Base-by-base conservation (phyloP, 1,139 yeast species). In the Yamadazyma friedrichii region DNA sequence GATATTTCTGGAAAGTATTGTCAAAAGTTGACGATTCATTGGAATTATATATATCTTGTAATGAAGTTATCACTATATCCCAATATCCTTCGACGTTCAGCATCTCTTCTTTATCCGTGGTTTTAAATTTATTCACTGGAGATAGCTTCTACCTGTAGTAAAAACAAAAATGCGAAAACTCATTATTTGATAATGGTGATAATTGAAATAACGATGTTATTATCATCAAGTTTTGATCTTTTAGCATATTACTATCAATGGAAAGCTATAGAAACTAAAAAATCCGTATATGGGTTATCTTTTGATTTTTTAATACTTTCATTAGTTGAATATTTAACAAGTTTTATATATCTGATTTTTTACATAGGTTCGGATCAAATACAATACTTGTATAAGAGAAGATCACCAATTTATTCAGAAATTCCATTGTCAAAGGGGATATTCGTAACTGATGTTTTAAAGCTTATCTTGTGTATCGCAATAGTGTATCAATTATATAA, bases 31-130 rank as follows among this genome's bases (percentile, higher is more conserved):
- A 58, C 12, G 75, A 67, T 50, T 80, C 86, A 52, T 82, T 81
- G 34, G 79, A 68, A 48, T 77, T 82, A 58, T 81, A 80, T 12
- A 82, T 72, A 50, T 83, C 89, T 55, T 83, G 89, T 22, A 84
- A 65, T 2, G 85, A 79, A 6, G 87, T 73, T 11, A 80, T 67
- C 6, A 82, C 80, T 31, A 78, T 74, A 53, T 81, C 86, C 91
- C 91, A 84, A 53, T 79, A 76, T 1, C 86, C 82, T 36, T 76
- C 72, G 17, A 42, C 26, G 12, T 34, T 34, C 38, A 35, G 38
- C 42, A 39, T 34, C 24, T 20, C 8, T 5, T n/a, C n/a, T 30
- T n/a, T n/a, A n/a, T n/a, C n/a, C n/a, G n/a, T n/a, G n/a, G n/a
- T n/a, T n/a, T n/a, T n/a, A n/a, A n/a, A n/a, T n/a, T n/a, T n/a